phyloP scores from a whole-genome alignment of 805 yeast species.

The Candida taoyuanica region DNA sequence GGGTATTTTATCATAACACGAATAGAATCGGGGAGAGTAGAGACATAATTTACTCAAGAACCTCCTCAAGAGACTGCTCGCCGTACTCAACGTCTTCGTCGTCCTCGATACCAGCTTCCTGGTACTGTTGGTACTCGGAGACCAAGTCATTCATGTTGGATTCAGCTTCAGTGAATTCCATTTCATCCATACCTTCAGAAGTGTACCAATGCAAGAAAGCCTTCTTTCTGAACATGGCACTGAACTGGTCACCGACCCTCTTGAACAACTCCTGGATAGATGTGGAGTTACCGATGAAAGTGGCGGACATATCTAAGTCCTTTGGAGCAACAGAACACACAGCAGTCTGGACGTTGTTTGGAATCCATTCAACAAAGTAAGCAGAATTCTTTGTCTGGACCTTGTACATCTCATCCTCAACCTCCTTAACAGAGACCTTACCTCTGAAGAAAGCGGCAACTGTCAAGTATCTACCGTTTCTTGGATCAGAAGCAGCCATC shows the following conservation, averaged over 20 bases:
- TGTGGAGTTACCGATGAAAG: conserved; percentile 94
- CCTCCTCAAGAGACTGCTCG: conserved; percentile 29
- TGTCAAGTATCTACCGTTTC: conserved; percentile 97
- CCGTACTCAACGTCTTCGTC: conserved; percentile 43
- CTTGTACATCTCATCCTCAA: conserved; percentile 90
- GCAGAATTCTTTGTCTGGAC: conserved; percentile 93
- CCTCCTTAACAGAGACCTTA: conserved; percentile 97
- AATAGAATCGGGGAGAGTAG: too few relatives aligned
- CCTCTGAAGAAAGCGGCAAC: conserved; percentile 97
- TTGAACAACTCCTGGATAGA: conserved; percentile 98
- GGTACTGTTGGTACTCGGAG: conserved; percentile 94
- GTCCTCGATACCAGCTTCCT: conserved; percentile 84
- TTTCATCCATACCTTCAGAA: conserved; percentile 99
- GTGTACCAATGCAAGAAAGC: conserved; percentile 99
- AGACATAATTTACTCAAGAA: conserved; percentile 28
- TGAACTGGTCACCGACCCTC: conserved; percentile 94
- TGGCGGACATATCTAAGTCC: conserved; percentile 88
- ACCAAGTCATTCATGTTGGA: conserved; percentile 96
- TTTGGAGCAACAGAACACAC: conserved; percentile 92
- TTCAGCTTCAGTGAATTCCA: conserved; percentile 98
- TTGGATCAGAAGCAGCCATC: conserved; percentile 99
- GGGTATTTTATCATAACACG: too few relatives aligned
- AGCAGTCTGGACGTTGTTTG: conserved; percentile 98
- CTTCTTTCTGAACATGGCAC: conserved; percentile 96
- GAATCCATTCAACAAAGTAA: conserved; percentile 99